These are phyloP conservation scores for Penicillium alfredii DNA, from an alignment of 495 filamentous ascomycete genomes.

Conservation along the genomic window DNA sequence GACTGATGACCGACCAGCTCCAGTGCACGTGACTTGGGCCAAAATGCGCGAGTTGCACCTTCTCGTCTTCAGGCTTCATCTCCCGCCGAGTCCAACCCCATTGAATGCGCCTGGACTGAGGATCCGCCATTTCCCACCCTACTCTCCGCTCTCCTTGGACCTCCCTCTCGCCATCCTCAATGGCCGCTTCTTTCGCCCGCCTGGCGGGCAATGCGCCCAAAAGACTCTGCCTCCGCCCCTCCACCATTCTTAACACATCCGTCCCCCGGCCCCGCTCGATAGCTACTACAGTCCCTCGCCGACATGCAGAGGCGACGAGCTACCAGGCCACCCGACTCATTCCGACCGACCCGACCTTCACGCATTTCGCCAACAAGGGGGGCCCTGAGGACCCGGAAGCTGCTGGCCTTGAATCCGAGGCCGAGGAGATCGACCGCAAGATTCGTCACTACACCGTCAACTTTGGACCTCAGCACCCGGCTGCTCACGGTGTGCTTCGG, in stretches of 20 bases:
- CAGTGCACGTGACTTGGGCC: constrained; percentile 38
- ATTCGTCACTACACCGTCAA: constrained; percentile 99
- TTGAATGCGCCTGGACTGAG: constrained; percentile 43
- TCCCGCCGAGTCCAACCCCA: constrained; percentile 31
- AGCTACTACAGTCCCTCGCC: constrained; percentile 59
- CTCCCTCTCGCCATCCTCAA: constrained; percentile 37
- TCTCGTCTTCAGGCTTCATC: constrained; percentile 28
- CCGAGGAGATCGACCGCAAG: constrained; percentile 65
- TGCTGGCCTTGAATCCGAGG: constrained; percentile 44
- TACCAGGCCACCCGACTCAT: constrained; percentile 57
- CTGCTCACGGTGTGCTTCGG: constrained; percentile 95
- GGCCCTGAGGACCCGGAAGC: constrained; percentile 35
- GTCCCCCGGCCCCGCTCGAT: constrained; percentile 54
- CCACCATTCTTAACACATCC: constrained; percentile 33
- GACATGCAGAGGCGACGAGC: constrained; percentile 48
- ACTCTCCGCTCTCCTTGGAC: constrained; percentile 18
- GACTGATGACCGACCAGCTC: constrained; percentile 38
- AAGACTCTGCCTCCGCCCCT: constrained; percentile 56
- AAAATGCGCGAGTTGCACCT: constrained; percentile 40
- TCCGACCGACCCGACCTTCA: constrained; percentile 54
- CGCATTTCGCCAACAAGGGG: constrained; percentile 43
- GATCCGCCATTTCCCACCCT: constrained; percentile 25
- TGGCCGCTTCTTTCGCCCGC: constrained; percentile 63
- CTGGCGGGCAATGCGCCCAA: constrained; percentile 57
- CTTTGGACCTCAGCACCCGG: constrained; percentile 98